A percentile compares a stretch with the other conserved stretches of the same genome.
These are phyloP conservation scores for Plasmodium reichenowi DNA, from an alignment of 169 alveolate genomes.

Conservation along the genomic window DNA sequence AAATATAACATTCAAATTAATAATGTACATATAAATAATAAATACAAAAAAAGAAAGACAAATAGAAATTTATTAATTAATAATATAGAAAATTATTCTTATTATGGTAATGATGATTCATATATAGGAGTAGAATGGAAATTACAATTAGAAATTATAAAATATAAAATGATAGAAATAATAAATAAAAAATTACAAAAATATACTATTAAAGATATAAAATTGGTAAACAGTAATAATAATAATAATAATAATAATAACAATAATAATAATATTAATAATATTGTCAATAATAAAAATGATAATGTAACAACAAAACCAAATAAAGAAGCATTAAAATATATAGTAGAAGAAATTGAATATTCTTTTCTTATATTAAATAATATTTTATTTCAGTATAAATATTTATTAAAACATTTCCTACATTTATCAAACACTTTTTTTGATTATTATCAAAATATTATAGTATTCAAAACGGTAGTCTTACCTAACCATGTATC, in stretches of 20 bases:
- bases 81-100: constrained; percentile 16
- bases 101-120: constrained; percentile 7
- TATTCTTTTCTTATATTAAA: constrained; percentile 13
- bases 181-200: constrained; percentile 16
- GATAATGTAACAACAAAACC: constrained; percentile 12
- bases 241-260: background rate
- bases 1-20: constrained; percentile 6
- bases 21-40: background rate
- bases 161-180: constrained; percentile 30
- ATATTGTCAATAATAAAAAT: background rate
- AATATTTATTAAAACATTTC: constrained; percentile 29
- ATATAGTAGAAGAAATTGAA: constrained; percentile 38
- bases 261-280: constrained; percentile 2
- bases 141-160: constrained; percentile 28
- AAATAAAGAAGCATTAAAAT: constrained; percentile 43
- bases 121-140: constrained; percentile 49
- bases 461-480: constrained; percentile 35
- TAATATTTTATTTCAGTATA: constrained; percentile 22
- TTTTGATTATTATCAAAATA: constrained; percentile 39
- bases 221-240: background rate
- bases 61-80: background rate
- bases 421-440: constrained; percentile 26
- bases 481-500: constrained; percentile 7
- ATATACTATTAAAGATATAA: constrained; percentile 9
- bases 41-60: background rate